Base-by-base conservation (phyloP, 2,329 filamentous ascomycete species). In the Dryadomyces sulphureus region DNA sequence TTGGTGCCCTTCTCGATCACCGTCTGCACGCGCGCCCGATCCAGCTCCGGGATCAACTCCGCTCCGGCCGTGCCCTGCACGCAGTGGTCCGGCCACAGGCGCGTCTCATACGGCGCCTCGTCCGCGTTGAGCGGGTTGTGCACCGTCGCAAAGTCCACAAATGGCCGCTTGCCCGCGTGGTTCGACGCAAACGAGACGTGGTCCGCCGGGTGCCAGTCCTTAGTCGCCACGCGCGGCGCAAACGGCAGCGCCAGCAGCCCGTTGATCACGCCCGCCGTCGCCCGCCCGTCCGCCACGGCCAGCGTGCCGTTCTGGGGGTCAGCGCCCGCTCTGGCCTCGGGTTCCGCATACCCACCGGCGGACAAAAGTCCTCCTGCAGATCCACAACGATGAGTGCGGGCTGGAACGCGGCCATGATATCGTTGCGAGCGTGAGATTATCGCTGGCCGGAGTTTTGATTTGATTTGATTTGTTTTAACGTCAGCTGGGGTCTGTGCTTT, bases 291-390 rank as follows among this genome's bases (percentile, higher is more conserved):
- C 46, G 75, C 59, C n/a, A 96, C 86, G 27, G 87, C 81, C 43
- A 98, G 79, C n/a, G 85, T 72, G 52, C 90, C 92, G 52, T 81
- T 74, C 87, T 94, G 55, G 34, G n/a, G 35, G 30, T 53, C 60
- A 51, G 55, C 35, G 25, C 34, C 5, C 21, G 41, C 3, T 20
- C 30, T 9, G 16, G n/a, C 9, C 7, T 21, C 36, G 4, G 44
- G 30, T 12, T 16, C 12, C 5, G 21, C 9, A 19, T 35, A 66
- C 80, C 66, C 65, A 92, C 87, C 12, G 89, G 88, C 49, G 85
- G 84, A 62, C 87, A 94, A 62, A 95, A 96, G 66, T 96, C 90
- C 62, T 95, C 83, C 64, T 96, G 92, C 58, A 94, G 72, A 62
- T 95, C 89, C 45, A 94, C 81, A 11, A 94, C 73, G 41, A 94